These are phyloP conservation scores for Aspergillus chevalieri DNA, from an alignment of 2,329 filamentous ascomycete species.

Conservation along the genomic window DNA sequence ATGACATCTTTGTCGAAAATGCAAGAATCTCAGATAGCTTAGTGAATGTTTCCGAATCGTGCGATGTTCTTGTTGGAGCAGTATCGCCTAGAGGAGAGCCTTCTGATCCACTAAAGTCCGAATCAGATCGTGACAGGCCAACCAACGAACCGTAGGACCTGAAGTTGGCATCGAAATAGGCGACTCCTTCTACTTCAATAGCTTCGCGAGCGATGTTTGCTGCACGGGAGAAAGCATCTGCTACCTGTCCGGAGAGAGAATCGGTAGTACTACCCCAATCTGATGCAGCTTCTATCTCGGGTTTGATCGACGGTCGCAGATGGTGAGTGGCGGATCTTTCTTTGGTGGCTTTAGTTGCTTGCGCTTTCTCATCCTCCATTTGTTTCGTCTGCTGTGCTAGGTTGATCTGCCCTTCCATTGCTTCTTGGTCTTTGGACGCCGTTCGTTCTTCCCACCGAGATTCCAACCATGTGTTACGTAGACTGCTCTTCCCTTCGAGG, in stretches of 20 bases:
- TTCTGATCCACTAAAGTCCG: background rate
- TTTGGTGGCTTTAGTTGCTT: background rate
- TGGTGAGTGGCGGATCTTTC: background rate
- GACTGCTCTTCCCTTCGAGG: slow-evolving; percentile 38
- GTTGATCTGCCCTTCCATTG: slow-evolving; percentile 8
- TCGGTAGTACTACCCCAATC: background rate
- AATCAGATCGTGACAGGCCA: background rate
- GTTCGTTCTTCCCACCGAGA: background rate
- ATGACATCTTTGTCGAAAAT: slow-evolving; percentile 5
- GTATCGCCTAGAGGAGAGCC: background rate
- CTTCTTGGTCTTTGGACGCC: background rate
- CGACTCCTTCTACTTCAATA: slow-evolving; percentile 32
- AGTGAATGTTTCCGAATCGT: background rate
- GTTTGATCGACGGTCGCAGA: background rate
- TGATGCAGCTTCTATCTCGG: background rate
- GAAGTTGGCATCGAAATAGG: slow-evolving; percentile 17
- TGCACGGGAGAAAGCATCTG: slow-evolving; percentile 35
- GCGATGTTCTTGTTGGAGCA: too few species aligned
- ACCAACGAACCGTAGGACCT: background rate
- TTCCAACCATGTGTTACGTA: slow-evolving; percentile 11
- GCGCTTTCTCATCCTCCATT: background rate
- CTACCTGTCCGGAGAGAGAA: background rate
- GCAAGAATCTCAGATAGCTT: slow-evolving; percentile 9
- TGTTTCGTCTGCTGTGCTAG: slow-evolving; percentile 11
- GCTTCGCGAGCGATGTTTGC: slow-evolving; percentile 38